Base-by-base conservation (phyloP, 306 rosid species). In the Oemleria cerasiformis region DNA sequence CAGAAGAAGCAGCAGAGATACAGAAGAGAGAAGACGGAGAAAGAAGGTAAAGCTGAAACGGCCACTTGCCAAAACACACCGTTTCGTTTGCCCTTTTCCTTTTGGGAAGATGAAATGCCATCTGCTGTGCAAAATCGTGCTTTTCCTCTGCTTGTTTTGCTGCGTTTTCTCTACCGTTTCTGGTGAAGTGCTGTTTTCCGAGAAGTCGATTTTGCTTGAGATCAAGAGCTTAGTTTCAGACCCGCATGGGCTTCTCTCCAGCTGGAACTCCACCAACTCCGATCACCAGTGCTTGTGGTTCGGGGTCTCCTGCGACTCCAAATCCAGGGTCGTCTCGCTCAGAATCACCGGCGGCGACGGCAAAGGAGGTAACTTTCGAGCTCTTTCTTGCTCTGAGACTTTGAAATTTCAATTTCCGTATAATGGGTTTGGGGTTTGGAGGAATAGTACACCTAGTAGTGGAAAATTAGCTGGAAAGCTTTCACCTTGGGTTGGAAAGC, bases 201-300 rank as follows among this genome's bases (percentile, higher is more conserved):
- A 78, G 63, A 72, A 47, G 34, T 53, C 71, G 66, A 65, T 61
- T 81, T 63, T 76, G 67, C 78, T 81, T 5, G 75, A 81, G 51
- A 64, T 81, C 10, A 81, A 81, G 43, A 21, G 62, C 72, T 72
- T 76, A 5, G 20, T 82, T 72, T 72, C 36, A 13, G 81, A 82
- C 67, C 76, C 72, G 7, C 2, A 40, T 68, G 78, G 75, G 60
- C 51, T 72, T 70, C 77, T 82, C 34, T 78, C 78, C 7, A 58
- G 70, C 55, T 75, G 82, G 83, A 40, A 12, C 40, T 9, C 48
- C 12, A 21, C 5, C 68, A 54, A 45, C 71, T 49, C 48, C 45
- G 75, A 47, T 76, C 75, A 51, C 68, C 75, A 76, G 75, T 81
- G 84, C 25, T 66, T 59, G 16, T 81, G 81, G 84, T 25, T 19